These are phyloP conservation scores for Mycena sanguinolenta DNA, from an alignment of 768 basidiomycete species.

Conservation along the genomic window DNA sequence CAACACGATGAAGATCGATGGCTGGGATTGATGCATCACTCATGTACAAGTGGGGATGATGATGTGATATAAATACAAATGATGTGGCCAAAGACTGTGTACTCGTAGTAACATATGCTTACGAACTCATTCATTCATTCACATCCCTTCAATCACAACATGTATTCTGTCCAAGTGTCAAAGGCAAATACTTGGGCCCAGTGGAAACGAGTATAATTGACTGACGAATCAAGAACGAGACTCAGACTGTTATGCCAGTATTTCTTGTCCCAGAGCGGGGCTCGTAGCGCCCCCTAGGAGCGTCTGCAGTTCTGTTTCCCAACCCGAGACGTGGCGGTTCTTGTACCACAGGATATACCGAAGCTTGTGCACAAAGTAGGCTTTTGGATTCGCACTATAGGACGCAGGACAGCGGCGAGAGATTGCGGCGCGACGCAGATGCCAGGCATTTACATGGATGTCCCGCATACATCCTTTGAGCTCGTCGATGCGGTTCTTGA, in stretches of 20 bases:
- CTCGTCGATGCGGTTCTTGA: slow-evolving; percentile 26
- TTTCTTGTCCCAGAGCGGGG: slow-evolving; percentile 24
- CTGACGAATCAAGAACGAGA: slow-evolving; percentile 32
- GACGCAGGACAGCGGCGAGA: slow-evolving; percentile 13
- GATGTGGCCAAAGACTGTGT: slow-evolving; percentile 5
- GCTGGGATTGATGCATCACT: slow-evolving; percentile 50
- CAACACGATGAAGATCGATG: slow-evolving; percentile 55
- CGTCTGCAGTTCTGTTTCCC: slow-evolving; percentile 31
- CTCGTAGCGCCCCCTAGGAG: slow-evolving; percentile 21
- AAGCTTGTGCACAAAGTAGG: slow-evolving; percentile 19
- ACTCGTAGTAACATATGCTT: neutral
- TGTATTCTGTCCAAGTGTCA: slow-evolving; percentile 8
- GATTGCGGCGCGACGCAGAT: slow-evolving; percentile 22
- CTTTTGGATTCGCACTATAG: neutral
- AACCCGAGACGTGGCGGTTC: slow-evolving; percentile 2
- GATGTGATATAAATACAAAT: slow-evolving; percentile 16
- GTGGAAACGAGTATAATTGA: neutral
- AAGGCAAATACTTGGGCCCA: neutral
- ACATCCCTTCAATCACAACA: slow-evolving; percentile 30
- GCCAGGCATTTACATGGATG: slow-evolving; percentile 16
- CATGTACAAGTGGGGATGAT: neutral
- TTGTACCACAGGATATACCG: slow-evolving; percentile 4
- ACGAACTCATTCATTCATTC: neutral
- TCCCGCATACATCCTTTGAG: slow-evolving; percentile 15
- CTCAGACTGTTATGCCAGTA: slow-evolving; percentile 22